These are phyloP conservation scores for Botryotinia globosa DNA, from an alignment of 2,329 filamentous ascomycete genomes.

Conservation along the genomic window DNA sequence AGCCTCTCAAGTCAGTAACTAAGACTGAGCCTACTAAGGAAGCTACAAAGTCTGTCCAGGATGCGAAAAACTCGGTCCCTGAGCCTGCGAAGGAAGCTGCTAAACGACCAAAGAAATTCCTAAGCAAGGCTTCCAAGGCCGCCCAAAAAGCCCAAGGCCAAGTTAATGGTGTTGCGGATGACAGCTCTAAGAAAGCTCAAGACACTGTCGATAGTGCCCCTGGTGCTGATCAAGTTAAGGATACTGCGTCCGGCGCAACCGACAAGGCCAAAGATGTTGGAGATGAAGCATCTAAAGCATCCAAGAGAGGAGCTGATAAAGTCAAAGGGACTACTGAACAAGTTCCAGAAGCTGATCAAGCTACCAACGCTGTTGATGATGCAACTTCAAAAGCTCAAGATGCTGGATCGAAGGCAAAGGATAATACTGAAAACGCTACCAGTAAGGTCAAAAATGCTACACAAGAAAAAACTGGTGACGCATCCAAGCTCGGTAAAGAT, in stretches of 20 bases:
- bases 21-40: slow-evolving; percentile 10
- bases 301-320: slow-evolving; percentile 4
- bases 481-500: background rate
- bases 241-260: background rate
- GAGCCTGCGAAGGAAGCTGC: background rate
- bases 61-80: background rate
- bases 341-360: background rate
- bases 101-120: slow-evolving; percentile 19
- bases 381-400: background rate
- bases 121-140: slow-evolving; percentile 17
- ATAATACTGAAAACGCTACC: background rate
- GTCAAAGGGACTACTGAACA: background rate
- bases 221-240: background rate
- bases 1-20: background rate
- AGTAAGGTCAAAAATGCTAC: background rate
- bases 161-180: background rate
- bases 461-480: slow-evolving; percentile 8
- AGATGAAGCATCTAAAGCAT: background rate
- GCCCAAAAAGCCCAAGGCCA: slow-evolving; percentile 8
- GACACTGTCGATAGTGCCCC: background rate
- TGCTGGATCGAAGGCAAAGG: background rate
- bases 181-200: slow-evolving; percentile 5
- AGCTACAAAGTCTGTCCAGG: background rate
- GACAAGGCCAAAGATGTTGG: slow-evolving; percentile 1
- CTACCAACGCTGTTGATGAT: background rate